These are phyloP conservation scores for Hymenoscyphus linearis DNA, from an alignment of 2,329 filamentous ascomycete genomes.

Conservation along the genomic window DNA sequence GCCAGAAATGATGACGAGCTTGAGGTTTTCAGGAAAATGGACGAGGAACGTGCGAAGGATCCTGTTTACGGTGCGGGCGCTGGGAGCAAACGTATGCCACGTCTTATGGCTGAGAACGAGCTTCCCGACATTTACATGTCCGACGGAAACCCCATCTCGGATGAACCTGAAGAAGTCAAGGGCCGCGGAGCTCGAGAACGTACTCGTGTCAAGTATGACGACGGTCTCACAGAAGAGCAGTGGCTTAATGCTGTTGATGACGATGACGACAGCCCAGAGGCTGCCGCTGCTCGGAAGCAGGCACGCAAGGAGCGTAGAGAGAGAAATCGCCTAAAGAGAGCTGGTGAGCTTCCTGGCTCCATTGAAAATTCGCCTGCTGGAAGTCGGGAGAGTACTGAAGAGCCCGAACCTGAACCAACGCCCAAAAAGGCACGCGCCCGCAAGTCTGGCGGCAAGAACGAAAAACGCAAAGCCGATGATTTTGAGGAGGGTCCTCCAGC, in stretches of 20 bases:
- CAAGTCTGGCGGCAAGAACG: conserved; percentile 57
- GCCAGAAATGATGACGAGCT: conserved; percentile 83
- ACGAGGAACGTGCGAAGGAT: conserved; percentile 64
- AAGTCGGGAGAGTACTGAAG: conserved; percentile 81
- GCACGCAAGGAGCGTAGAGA: conserved; percentile 77
- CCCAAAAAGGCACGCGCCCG: conserved; percentile 72
- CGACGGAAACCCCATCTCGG: conserved; percentile 74
- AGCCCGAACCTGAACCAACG: conserved; percentile 52
- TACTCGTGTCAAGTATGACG: conserved; percentile 91
- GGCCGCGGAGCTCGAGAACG: conserved; percentile 93
- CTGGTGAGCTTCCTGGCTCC: conserved; percentile 28
- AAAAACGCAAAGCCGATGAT: conserved; percentile 80
- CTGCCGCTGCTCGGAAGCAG: conserved; percentile 84
- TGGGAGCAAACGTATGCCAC: conserved; percentile 60
- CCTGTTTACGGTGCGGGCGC: conserved; percentile 64
- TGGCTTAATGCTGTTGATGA: conserved; percentile 98
- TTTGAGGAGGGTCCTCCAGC: conserved; percentile 63
- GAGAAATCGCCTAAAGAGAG: conserved; percentile 65
- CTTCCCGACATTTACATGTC: conserved; percentile 90
- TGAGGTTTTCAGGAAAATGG: conserved; percentile 71
- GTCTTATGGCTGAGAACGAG: conserved; percentile 82
- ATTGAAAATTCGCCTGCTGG: conserved; percentile 65
- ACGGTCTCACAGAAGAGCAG: conserved; percentile 96
- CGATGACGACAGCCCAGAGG: conserved; percentile 90
- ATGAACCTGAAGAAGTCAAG: conserved; percentile 71